Percentiles rank a stretch among this genome's conserved stretches.
phyloP scores from a whole-genome alignment of 2,329 filamentous ascomycete genomes.

The Lachnellula cervina region DNA sequence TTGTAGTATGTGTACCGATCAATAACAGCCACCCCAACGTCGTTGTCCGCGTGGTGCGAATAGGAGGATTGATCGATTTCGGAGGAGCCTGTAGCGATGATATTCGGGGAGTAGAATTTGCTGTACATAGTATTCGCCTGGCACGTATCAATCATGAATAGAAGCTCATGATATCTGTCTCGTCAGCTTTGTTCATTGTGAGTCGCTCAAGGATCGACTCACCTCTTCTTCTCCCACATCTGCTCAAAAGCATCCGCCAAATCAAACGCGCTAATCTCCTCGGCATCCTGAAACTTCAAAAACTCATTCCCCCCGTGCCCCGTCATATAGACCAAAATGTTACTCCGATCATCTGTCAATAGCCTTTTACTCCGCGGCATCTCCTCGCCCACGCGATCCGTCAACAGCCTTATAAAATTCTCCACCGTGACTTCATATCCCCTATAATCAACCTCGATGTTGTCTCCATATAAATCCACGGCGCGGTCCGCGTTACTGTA shows the following conservation, averaged over 20 bases:
- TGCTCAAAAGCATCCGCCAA: slow-evolving; percentile 96
- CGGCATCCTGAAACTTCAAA: slow-evolving; percentile 95
- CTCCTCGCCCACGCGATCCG: slow-evolving; percentile 88
- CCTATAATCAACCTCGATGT: slow-evolving; percentile 97
- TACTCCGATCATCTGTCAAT: slow-evolving; percentile 90
- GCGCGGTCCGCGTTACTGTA: slow-evolving; percentile 97
- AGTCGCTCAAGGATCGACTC: slow-evolving; percentile 15
- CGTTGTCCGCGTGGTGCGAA: slow-evolving; percentile 95
- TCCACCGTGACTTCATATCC: slow-evolving; percentile 99
- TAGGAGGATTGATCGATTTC: slow-evolving; percentile 96
- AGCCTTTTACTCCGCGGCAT: slow-evolving; percentile 92
- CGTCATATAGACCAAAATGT: slow-evolving; percentile 98
- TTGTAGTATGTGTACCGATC: slow-evolving; percentile 99
- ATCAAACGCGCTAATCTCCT: slow-evolving; percentile 96
- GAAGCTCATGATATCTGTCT: slow-evolving; percentile 81
- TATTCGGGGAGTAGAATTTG: slow-evolving; percentile 96
- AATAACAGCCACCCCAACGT: slow-evolving; percentile 96
- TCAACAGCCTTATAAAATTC: slow-evolving; percentile 94
- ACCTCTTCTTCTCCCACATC: slow-evolving; percentile 99
- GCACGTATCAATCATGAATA: slow-evolving; percentile 99
- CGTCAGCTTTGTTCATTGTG: slow-evolving; percentile 3
- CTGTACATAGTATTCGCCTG: slow-evolving; percentile 99
- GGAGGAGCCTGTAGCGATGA: slow-evolving; percentile 94
- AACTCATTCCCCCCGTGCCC: slow-evolving; percentile 98
- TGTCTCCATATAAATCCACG: slow-evolving; percentile 94